Evolutionary conservation across 257 asterid genomes (phyloP), one percentile per base, ranked within the genome.

Genomic region (Misopates orontium): DNA sequence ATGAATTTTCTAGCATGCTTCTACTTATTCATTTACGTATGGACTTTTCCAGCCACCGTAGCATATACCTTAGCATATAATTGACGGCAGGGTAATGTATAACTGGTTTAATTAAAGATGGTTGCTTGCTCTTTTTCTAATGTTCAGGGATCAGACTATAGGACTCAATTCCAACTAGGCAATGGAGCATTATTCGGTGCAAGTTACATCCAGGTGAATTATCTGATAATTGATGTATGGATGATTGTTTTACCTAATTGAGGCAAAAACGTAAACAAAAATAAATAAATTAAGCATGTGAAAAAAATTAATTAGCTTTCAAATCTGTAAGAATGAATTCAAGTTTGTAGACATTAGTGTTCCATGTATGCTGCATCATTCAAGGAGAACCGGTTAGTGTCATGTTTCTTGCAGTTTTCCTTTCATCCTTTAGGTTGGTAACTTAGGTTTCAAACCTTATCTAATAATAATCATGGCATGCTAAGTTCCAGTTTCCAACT

Each of bases 181-280:
- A 87, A 73, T 78, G 95, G 97, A 67, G 90, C 88, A 72, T 82
- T 93, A 71, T 56, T 87, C 63, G 97, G 97, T 69, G 97, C 97
- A 71, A 93, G 82, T 79, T 93, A 89, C 80, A 87, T 93, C 71
- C 98, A 93, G 97, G 98, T 91, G 77, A 80, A 68, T 49, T 54
- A 44, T 75, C 50, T 75, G 62, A 53, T 71, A 17, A 45, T 50
- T 70, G 52, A n/a, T 56, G 9, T 60, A 28, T 65, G 48, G 36
- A 24, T 42, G 22, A 55, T 22, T 60, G 23, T 41, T 55, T 36
- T 28, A 28, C 6, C 1, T 36, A 3, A 36, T 36, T 36, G 42
- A 8, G 4, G 10, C 14, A 62, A 28, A n/a, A n/a, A n/a, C n/a
- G n/a, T n/a, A n/a, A n/a, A n/a, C n/a, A n/a, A n/a, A 10, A 66